phyloP scores from a whole-genome alignment of 2,329 filamentous ascomycete genomes.

The Aspergillus sclerotialis region DNA sequence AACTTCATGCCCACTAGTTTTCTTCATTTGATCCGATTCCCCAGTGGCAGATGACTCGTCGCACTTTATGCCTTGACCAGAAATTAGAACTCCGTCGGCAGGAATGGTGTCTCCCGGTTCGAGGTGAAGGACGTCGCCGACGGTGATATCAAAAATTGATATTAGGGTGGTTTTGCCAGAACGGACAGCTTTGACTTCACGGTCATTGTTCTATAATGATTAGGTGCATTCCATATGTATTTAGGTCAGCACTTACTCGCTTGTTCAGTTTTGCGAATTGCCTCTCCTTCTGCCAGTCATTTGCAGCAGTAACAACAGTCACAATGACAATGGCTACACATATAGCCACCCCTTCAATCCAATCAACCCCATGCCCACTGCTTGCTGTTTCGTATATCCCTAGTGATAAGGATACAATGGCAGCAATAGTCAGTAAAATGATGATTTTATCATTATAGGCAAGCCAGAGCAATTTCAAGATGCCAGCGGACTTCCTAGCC shows the following conservation, averaged over 20 bases:
- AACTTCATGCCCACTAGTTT: slow-evolving; percentile 54
- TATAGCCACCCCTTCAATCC: slow-evolving; percentile 63
- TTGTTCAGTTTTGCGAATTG: slow-evolving; percentile 58
- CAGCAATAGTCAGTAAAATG: slow-evolving; percentile 61
- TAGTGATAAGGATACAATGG: slow-evolving; percentile 60
- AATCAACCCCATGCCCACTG: slow-evolving; percentile 47
- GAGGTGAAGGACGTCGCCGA: slow-evolving; percentile 63
- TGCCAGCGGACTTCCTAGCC: slow-evolving; percentile 55
- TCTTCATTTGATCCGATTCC: slow-evolving; percentile 66
- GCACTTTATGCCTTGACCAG: slow-evolving; percentile 60
- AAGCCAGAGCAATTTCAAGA: slow-evolving; percentile 58
- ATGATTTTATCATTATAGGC: slow-evolving; percentile 70
- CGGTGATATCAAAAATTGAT: slow-evolving; percentile 59
- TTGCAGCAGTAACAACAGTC: slow-evolving; percentile 55
- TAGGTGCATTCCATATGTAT: slow-evolving; percentile 8
- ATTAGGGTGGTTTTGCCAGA: slow-evolving; percentile 59
- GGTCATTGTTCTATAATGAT: slow-evolving; percentile 52
- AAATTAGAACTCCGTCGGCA: slow-evolving; percentile 63
- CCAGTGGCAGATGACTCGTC: slow-evolving; percentile 69
- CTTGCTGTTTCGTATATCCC: slow-evolving; percentile 62
- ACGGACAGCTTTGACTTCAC: slow-evolving; percentile 59
- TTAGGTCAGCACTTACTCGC: slow-evolving; percentile 22
- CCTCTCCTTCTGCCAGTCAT: slow-evolving; percentile 63
- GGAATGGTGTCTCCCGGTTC: slow-evolving; percentile 65
- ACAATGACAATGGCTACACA: slow-evolving; percentile 60